These are phyloP conservation scores for Nymphaea colorata DNA, from an alignment of 164 flowering plant genomes.

Conservation along the genomic window DNA sequence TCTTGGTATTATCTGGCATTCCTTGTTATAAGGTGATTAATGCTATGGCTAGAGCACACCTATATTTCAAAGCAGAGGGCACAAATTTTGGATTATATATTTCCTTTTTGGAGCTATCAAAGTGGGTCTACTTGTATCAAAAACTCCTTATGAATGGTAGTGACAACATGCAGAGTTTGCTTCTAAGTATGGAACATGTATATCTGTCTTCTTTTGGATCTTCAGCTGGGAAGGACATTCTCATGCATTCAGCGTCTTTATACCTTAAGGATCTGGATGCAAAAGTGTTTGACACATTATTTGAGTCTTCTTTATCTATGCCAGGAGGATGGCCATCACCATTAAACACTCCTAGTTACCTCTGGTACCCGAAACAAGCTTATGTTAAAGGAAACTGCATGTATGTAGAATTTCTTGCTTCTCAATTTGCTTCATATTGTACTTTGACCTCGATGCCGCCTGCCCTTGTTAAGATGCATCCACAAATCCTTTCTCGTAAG, in stretches of 20 bases:
- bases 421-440: constrained; percentile 38
- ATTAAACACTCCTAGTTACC: constrained; percentile 31
- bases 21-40: constrained; percentile 48
- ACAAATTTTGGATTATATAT: constrained; percentile 26
- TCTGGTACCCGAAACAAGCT: constrained; percentile 45
- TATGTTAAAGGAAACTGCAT: constrained; percentile 52
- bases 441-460: neutral
- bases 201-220: constrained; percentile 79
- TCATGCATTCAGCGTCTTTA: constrained; percentile 25
- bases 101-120: constrained; percentile 67
- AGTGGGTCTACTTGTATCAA: constrained; percentile 82
- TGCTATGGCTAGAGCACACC: constrained; percentile 70
- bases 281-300: constrained; percentile 9
- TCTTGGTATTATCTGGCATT: constrained; percentile 59
- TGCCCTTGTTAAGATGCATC: constrained; percentile 10
- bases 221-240: constrained; percentile 37
- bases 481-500: constrained; percentile 11
- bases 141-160: constrained; percentile 66
- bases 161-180: constrained; percentile 60
- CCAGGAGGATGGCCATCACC: constrained; percentile 96
- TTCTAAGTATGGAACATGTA: constrained; percentile 77
- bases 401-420: constrained; percentile 66
- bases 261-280: constrained; percentile 24
- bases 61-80: constrained; percentile 51
- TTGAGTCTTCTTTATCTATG: constrained; percentile 28